Percentiles rank a stretch among this genome's conserved stretches.
Conservation (phyloP, 2,329 filamentous ascomycete genomes). For the Phaeosphaeriaceae sp. region DNA sequence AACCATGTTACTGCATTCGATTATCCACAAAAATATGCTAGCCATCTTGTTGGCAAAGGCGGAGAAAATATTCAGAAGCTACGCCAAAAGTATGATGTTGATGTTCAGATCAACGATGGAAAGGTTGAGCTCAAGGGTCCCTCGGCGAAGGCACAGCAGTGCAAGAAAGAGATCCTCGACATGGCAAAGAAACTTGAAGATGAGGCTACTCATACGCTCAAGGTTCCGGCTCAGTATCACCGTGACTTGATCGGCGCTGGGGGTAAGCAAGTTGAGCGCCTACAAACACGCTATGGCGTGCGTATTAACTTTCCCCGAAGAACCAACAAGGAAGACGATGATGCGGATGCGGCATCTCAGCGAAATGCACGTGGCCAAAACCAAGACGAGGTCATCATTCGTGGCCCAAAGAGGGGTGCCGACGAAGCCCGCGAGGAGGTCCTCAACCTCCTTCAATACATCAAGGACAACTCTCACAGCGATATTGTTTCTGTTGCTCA, state of each 20-base stretch:
- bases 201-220: slow-evolving; percentile 83
- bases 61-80: slow-evolving; percentile 73
- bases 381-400: slow-evolving; percentile 86
- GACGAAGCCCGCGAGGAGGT: slow-evolving; percentile 93
- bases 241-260: slow-evolving; percentile 89
- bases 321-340: slow-evolving; percentile 70
- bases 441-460: slow-evolving; percentile 84
- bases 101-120: slow-evolving; percentile 89
- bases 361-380: slow-evolving; percentile 73
- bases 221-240: slow-evolving; percentile 93
- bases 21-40: slow-evolving; percentile 93
- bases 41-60: slow-evolving; percentile 74
- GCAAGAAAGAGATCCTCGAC: slow-evolving; percentile 79
- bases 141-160: slow-evolving; percentile 89
- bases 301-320: slow-evolving; percentile 93
- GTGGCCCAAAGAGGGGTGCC: slow-evolving; percentile 90
- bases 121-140: slow-evolving; percentile 96
- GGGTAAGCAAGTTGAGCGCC: slow-evolving; percentile 85
- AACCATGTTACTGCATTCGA: slow-evolving; percentile 86
- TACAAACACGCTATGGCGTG: slow-evolving; percentile 92
- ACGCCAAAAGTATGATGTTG: slow-evolving; percentile 72
- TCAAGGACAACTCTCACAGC: slow-evolving; percentile 83
- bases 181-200: slow-evolving; percentile 86
- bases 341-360: slow-evolving; percentile 68
- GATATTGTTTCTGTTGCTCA: slow-evolving; percentile 85